Base-by-base conservation (phyloP, 1,284 basidiomycete genomes). In the Leccinum griseonigrum region DNA sequence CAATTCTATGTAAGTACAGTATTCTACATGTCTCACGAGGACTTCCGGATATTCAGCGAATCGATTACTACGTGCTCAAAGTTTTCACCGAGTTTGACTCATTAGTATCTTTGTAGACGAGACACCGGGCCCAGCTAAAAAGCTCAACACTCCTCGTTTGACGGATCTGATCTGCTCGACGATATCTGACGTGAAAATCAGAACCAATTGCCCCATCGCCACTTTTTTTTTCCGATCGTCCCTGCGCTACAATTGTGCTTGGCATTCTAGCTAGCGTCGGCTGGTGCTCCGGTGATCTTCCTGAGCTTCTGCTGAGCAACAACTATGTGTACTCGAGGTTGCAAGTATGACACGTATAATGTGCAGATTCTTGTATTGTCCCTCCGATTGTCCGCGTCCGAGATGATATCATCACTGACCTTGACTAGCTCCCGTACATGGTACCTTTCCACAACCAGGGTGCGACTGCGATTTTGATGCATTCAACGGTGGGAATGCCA, bases 401-500 rank as follows among this genome's bases (percentile, higher is more conserved):
- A 52, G 26, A 61, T 36, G 31, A 56, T 63, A 29, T 31, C 63
- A 4, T 36, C 54, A 8, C 31, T 66, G 22, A 26, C 38, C 34
- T 48, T 66, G 18, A 46, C 38, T 34, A 22, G 8, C 11, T 22
- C 4, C 6, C 10, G 29, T 36, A 88, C 7, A 88, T 80, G 62
- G 86, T 84, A 26, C 88, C 82, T 64, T 86, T 68, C 88, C 85
- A 60, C 88, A 85, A 63, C 85, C 86, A 70, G 0, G 84, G 81
- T 3, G 83, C 73, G 60, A 79, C 57, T 74, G 75, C 16, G 59
- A 88, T 81, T 22, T 73, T 77, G 4, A 78, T 72, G 55, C 82
- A 82, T 64, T 87, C 85, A 0, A 75, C 71, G 16, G 74, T 79
- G 1, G 86, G 80, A 31, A 77, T 78, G 32, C 78, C 79, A 69